phyloP scores from a whole-genome alignment of 2,329 filamentous ascomycete genomes.

The Colletotrichum nymphaeae region DNA sequence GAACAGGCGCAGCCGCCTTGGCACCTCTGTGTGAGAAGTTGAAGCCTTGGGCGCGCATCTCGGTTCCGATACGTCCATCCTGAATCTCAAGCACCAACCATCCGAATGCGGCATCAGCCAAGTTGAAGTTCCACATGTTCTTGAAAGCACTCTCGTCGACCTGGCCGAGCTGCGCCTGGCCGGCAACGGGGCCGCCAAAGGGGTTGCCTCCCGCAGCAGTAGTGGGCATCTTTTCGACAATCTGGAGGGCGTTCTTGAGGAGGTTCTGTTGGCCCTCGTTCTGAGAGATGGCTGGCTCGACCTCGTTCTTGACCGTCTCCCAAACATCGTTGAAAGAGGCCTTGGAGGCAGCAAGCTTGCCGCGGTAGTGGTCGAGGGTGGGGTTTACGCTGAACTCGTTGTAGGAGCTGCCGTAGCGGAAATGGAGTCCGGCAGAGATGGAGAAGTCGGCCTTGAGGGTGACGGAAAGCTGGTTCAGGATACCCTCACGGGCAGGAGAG shows the following conservation, averaged over 20 bases:
- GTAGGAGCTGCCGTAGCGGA: conserved; percentile 98
- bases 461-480: conserved; percentile 97
- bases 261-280: conserved; percentile 96
- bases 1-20: conserved; percentile 67
- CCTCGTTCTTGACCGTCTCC: conserved; percentile 97
- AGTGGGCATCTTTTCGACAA: conserved; percentile 98
- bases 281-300: conserved; percentile 91
- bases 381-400: conserved; percentile 99
- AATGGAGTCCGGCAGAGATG: conserved; percentile 95
- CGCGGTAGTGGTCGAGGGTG: conserved; percentile 96
- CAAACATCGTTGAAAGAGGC: conserved; percentile 99
- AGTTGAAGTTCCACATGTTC: conserved; percentile 99
- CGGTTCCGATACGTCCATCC: conserved; percentile 93
- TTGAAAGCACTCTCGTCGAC: conserved; percentile 99
- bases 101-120: conserved; percentile 96
- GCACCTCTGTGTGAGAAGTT: conserved; percentile 97
- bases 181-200: conserved; percentile 87
- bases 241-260: conserved; percentile 87
- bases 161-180: conserved; percentile 80
- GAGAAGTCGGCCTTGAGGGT: conserved; percentile 98
- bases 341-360: conserved; percentile 97
- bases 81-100: conserved; percentile 96
- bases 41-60: conserved; percentile 99
- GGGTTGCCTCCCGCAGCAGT: conserved; percentile 96
- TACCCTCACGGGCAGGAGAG: conserved; percentile 94